Base-by-base conservation (phyloP, 2,329 filamentous ascomycete genomes). In the Alternaria gansuensis region DNA sequence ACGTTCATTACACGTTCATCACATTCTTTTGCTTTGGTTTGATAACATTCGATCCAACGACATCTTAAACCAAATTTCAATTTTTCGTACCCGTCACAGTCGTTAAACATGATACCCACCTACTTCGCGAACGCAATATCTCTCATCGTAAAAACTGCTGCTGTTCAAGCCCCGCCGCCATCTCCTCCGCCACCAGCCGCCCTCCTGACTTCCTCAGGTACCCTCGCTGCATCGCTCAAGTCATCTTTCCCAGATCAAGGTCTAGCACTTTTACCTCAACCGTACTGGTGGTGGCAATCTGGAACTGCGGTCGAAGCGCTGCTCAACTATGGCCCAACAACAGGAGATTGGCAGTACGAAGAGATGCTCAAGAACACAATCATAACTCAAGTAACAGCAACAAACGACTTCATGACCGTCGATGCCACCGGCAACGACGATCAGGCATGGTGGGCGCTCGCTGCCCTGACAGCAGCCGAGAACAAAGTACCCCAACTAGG, bases 391-490 rank as follows among this genome's bases (percentile, higher is more conserved):
- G 69, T 62, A 3, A 72, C 69, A 0, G 51, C 26, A 11, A 56
- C 59, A 3, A 69, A 73, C 43, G 69, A 80, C 68, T 81, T 77
- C 66, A 78, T 81, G 74, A 77, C 78, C 9, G 43, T 64, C 17
- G 68, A 74, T 23, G 72, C 73, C 5, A 74, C 70, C 1, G 89
- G 89, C 41, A 92, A 92, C 67, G 89, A 92, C 66, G 89, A 92
- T 71, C 87, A 91, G 70, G 86, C 87, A 36, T 90, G 90, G 74
- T 92, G 89, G 89, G 87, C 83, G 4, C 87, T 90, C 26, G 82
- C 87, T 11, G 84, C 87, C 49, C 81, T 92, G 64, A 80, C 86
- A 5, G 89, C 89, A 0, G 87, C 88, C 2, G 89, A 92, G 76
- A 81, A 84, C 54, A 85, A 85, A 71, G 86, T 88, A 45, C 83